Conservation (phyloP, 2,329 filamentous ascomycete species). For the Xylariaceae sp. region DNA sequence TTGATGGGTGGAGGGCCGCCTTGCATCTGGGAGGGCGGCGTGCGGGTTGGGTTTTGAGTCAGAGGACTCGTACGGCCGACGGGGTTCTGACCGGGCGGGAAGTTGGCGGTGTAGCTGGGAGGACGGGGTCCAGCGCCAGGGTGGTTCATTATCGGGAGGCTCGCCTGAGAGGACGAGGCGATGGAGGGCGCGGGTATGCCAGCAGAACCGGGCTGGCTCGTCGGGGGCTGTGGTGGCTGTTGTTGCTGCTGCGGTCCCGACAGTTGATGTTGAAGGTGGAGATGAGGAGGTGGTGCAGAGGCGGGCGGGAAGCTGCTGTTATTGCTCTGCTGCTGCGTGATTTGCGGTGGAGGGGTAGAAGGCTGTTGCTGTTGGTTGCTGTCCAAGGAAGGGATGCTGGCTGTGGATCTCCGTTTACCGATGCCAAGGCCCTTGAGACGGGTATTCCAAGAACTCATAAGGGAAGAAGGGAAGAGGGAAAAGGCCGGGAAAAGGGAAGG, state of each 20-base stretch:
- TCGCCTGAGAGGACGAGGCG: conserved; percentile 44
- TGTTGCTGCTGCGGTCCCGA: too few species aligned
- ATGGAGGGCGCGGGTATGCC: conserved; percentile 40
- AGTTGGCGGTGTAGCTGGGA: conserved; percentile 60
- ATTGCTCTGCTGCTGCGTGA: too few species aligned
- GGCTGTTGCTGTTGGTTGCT: conserved; percentile 29
- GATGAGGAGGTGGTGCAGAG: conserved; percentile 15
- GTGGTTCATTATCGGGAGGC: conserved; percentile 60
- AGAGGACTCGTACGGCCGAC: conserved; percentile 52
- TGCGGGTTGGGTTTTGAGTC: conserved; percentile 46
- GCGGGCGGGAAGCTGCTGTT: conserved; percentile 36
- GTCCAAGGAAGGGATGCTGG: conserved; percentile 53
- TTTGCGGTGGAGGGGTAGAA: conserved; percentile 46
- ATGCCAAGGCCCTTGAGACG: conserved; percentile 77
- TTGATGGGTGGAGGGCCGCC: conserved; percentile 65
- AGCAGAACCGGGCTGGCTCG: conserved; percentile 35
- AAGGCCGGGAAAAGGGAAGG: too few species aligned
- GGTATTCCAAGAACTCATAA: conserved; percentile 77
- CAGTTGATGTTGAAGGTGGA: too few species aligned
- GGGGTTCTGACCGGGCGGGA: conserved; percentile 42
- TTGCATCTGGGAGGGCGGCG: conserved; percentile 57
- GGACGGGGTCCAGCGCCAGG: conserved; percentile 56
- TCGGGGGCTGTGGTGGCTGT: conserved; percentile 23
- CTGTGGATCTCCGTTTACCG: conserved; percentile 72
- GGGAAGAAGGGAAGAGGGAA: conserved; percentile 32